Conservation (phyloP, 495 filamentous ascomycete species). For the Niebla homalea region DNA sequence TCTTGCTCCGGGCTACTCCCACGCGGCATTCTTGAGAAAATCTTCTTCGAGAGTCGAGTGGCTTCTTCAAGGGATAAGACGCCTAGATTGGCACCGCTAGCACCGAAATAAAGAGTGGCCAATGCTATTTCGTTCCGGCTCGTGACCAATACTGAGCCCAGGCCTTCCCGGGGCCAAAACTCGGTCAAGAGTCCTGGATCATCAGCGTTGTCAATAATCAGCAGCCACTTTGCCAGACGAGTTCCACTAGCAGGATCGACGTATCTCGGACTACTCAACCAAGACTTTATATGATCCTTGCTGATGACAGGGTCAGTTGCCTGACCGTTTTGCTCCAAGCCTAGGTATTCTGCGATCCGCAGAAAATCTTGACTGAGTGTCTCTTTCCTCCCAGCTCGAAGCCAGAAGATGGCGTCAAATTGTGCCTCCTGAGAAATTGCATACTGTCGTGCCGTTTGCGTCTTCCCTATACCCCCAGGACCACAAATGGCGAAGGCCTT, state of each 20-base stretch:
- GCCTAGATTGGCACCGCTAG: slow-evolving; percentile 10
- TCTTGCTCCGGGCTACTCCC: slow-evolving; percentile 7
- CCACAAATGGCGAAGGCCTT: slow-evolving; percentile 27
- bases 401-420: slow-evolving; percentile 32
- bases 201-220: slow-evolving; percentile 31
- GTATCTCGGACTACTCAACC: slow-evolving; percentile 14
- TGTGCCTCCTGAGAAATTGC: slow-evolving; percentile 12
- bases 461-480: slow-evolving; percentile 31
- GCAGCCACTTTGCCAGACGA: slow-evolving; percentile 21
- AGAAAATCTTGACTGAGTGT: slow-evolving; percentile 23
- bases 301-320: slow-evolving; percentile 19
- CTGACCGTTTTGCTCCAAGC: slow-evolving; percentile 22
- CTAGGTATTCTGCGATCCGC: slow-evolving; percentile 21
- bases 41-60: slow-evolving; percentile 11
- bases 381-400: slow-evolving; percentile 22
- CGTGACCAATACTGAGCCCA: slow-evolving; percentile 27
- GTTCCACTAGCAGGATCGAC: slow-evolving; percentile 3
- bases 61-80: slow-evolving; percentile 12
- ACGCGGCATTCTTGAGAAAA: slow-evolving; percentile 3
- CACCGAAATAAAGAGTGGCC: neutral
- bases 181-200: slow-evolving; percentile 20
- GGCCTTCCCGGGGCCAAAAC: slow-evolving; percentile 22
- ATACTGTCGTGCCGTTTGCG: slow-evolving; percentile 26
- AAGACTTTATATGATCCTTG: slow-evolving; percentile 24
- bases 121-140: slow-evolving; percentile 22